Percentiles rank a stretch among this genome's conserved stretches.
phyloP scores from a whole-genome alignment of 306 rosid species.

The Cucumis melo region DNA sequence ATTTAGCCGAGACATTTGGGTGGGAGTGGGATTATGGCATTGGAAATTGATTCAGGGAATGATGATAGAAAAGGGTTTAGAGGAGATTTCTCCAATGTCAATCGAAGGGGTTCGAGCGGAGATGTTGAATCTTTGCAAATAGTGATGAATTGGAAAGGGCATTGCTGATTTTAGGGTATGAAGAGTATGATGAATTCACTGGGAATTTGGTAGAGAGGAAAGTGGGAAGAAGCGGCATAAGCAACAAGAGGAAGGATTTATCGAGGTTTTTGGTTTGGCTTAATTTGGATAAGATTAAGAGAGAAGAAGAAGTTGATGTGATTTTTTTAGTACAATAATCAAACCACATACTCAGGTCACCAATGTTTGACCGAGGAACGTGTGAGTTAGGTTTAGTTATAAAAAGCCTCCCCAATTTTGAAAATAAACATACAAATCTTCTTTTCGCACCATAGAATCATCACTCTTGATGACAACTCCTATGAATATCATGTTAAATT shows the following conservation, averaged over 20 bases:
- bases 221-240: neutral
- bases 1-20: neutral
- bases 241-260: constrained; percentile 12
- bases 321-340: no score
- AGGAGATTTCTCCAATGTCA: neutral
- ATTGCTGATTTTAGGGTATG: neutral
- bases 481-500: no score
- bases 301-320: neutral
- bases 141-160: neutral
- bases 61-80: neutral
- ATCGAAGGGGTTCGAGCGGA: neutral
- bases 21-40: neutral
- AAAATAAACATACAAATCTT: no score
- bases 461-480: no score
- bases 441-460: no score
- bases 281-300: neutral
- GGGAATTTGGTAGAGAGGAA: neutral
- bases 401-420: no score
- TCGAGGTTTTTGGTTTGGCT: constrained; percentile 22
- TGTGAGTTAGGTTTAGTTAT: no score
- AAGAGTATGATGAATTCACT: neutral
- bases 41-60: neutral
- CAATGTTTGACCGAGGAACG: no score
- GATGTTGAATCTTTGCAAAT: neutral
- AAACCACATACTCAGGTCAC: no score